Evolutionary conservation across 768 basidiomycete species (phyloP), one percentile per base, ranked within the genome.

Genomic region (Candolleomyces aberdarensis): DNA sequence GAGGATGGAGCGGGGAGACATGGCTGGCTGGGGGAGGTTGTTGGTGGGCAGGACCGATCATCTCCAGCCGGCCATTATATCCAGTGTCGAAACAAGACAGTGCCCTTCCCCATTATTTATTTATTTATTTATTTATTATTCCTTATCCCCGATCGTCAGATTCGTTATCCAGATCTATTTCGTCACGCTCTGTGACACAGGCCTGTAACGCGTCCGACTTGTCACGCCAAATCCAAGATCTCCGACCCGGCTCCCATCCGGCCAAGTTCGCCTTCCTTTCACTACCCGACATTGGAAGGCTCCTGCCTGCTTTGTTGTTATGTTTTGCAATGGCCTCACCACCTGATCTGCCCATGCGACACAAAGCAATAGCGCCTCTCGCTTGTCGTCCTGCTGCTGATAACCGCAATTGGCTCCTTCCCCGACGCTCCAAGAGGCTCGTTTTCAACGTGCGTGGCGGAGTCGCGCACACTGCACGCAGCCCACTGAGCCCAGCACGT

Each of bases 1-100:
- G 74, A 87, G 80, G 62, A 86, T 86, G 58, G 85, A 84, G 62
- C 83, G 79, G 47, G 82, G 83, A 48, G 74, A 70, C 72, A 77
- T 77, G 22, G 61, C 47, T 50, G 17, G 9, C 22, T 53, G 17
- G 48, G 48, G 41, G 17, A 60, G 60, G 40, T 61, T 41, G 51
- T 31, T 29, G 47, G 61, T 40, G 26, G 26, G 44, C 15, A 52
- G 41, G 57, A 54, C 39, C 39, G 55, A 29, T 55, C 48, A 36
- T 31, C 40, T 62, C 49, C 55, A 46, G 53, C 31, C n/a, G 43
- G 4, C 52, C 15, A 51, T 31, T 51, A 51, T 19, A 51, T 51
- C 49, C 22, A 14, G 10, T 5, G 17, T 19, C 49, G 22, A 22
- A 20, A 51, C 36, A 51, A 31, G 20, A 19, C 49, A 8, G 29